These are phyloP conservation scores for Sonneratia caseolaris DNA, from an alignment of 345 rosid species.

Conservation along the genomic window DNA sequence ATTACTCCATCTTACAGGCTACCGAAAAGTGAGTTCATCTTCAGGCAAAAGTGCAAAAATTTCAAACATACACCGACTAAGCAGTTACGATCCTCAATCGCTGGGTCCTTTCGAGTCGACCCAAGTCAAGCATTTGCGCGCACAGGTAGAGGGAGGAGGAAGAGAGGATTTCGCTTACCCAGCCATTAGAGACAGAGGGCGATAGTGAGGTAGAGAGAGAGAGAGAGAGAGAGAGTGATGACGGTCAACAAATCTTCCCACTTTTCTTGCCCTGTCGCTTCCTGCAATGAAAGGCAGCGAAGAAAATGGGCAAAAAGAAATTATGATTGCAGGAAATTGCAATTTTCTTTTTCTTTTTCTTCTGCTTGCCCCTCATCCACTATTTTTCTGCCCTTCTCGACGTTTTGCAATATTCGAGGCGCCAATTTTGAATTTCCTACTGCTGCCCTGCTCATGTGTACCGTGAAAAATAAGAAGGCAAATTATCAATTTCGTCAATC, in stretches of 20 bases:
- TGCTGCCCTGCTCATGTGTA: too few species aligned
- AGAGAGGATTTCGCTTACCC: not conserved
- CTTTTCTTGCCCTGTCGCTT: not conserved
- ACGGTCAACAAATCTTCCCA: not conserved
- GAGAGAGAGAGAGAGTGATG: not conserved
- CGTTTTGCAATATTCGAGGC: too few species aligned
- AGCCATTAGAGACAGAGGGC: not conserved
- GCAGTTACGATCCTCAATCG: not conserved
- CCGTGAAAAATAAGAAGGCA: too few species aligned
- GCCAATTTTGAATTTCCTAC: too few species aligned
- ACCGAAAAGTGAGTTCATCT: not conserved
- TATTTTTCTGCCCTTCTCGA: too few species aligned
- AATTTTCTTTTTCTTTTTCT: too few species aligned
- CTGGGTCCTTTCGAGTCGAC: not conserved
- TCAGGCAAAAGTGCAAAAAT: not conserved
- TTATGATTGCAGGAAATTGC: too few species aligned
- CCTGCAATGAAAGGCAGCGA: too few species aligned
- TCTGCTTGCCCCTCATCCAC: too few species aligned
- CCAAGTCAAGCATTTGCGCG: not conserved
- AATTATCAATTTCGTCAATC: too few species aligned
- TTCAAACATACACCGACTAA: not conserved
- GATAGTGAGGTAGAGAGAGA: not conserved
- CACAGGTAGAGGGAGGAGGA: not conserved
- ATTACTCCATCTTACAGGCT: not conserved
- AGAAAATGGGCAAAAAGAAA: too few species aligned